phyloP scores from a whole-genome alignment of 2,329 filamentous ascomycete species.

The Leptographium wingfieldii region DNA sequence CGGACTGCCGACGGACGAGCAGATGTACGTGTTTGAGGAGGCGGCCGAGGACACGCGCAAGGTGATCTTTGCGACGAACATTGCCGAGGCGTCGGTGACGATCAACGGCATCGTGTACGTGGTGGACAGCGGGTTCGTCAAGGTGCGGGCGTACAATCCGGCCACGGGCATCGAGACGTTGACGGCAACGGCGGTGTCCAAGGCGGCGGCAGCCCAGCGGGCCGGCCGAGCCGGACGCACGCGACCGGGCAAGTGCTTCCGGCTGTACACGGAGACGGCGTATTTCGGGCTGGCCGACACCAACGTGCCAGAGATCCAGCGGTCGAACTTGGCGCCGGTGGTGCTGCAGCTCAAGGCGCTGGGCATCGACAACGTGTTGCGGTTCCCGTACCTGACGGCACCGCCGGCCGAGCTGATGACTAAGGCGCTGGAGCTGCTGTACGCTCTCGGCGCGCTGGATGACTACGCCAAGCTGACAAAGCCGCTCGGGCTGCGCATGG shows the following conservation, averaged over 20 bases:
- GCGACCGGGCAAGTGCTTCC: conserved; percentile 83
- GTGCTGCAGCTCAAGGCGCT: conserved; percentile 88
- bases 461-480: conserved; percentile 81
- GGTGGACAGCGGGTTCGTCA: conserved; percentile 82
- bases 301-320: conserved; percentile 81
- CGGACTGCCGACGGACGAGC: conserved; percentile 77
- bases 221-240: conserved; percentile 84
- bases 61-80: conserved; percentile 88
- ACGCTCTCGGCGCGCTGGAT: conserved; percentile 74
- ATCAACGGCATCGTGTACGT: conserved; percentile 89
- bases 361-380: conserved; percentile 85
- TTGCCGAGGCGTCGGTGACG: conserved; percentile 90
- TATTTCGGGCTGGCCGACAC: conserved; percentile 55
- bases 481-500: conserved; percentile 82
- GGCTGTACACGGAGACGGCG: conserved; percentile 71
- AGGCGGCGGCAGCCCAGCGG: conserved; percentile 84
- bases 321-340: conserved; percentile 78
- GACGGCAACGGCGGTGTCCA: conserved; percentile 69
- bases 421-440: conserved; percentile 78
- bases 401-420: conserved; percentile 77
- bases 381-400: conserved; percentile 78
- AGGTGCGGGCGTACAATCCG: conserved; percentile 76
- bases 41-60: conserved; percentile 73
- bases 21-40: conserved; percentile 89
- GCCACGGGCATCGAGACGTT: conserved; percentile 77